phyloP scores from a whole-genome alignment of 1,139 yeast genomes.

The Debaryomyces singareniensis region DNA sequence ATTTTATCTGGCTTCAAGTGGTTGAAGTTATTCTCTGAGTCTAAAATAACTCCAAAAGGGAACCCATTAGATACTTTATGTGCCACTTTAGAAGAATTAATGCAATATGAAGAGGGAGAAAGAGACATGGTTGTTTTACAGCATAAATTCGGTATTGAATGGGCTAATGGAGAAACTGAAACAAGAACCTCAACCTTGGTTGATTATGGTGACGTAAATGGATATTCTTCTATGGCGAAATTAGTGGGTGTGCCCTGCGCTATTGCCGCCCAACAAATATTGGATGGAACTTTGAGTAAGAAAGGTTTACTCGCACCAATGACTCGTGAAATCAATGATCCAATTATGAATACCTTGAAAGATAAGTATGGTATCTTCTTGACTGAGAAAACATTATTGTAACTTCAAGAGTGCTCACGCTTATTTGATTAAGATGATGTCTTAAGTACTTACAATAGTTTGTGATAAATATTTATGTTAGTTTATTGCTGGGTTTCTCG shows the following conservation, averaged over 20 bases:
- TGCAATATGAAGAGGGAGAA: constrained; percentile 95
- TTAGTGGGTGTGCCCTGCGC: constrained; percentile 98
- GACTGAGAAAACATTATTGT: constrained; percentile 67
- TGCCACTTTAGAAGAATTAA: constrained; percentile 89
- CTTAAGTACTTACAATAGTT: too few relatives aligned
- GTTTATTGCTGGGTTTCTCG: too few relatives aligned
- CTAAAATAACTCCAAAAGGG: constrained; percentile 76
- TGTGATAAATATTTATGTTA: too few relatives aligned
- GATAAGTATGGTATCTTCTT: constrained; percentile 83
- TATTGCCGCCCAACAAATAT: constrained; percentile 83
- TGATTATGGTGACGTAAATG: constrained; percentile 88
- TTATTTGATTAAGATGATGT: constrained; percentile 1
- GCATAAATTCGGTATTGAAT: constrained; percentile 95
- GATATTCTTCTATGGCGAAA: constrained; percentile 98
- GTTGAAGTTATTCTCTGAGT: constrained; percentile 86
- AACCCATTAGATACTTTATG: constrained; percentile 94
- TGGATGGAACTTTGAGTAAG: constrained; percentile 68
- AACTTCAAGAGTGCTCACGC: too few relatives aligned
- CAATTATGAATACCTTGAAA: constrained; percentile 86
- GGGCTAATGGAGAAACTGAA: constrained; percentile 90
- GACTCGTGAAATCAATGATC: constrained; percentile 82
- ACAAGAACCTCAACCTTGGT: constrained; percentile 92
- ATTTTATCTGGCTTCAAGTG: constrained; percentile 86
- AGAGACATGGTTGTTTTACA: constrained; percentile 92
- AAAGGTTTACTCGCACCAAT: constrained; percentile 91